phyloP scores from a whole-genome alignment of 2,329 filamentous ascomycete genomes.

The Penicillium fuscoglaucum region DNA sequence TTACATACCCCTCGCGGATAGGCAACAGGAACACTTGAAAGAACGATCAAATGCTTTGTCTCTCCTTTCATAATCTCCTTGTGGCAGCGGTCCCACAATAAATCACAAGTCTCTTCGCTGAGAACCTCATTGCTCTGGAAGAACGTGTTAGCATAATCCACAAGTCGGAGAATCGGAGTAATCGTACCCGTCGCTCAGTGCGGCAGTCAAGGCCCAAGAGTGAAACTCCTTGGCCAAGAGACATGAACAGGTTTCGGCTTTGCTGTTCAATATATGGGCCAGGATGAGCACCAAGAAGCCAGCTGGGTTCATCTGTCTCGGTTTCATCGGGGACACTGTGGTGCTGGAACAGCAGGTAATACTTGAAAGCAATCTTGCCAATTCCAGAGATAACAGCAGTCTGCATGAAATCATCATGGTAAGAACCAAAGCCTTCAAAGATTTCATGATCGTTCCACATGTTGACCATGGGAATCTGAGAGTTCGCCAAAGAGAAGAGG shows the following conservation, averaged over 20 bases:
- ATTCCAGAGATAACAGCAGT: slow-evolving; percentile 86
- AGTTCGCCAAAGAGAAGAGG: slow-evolving; percentile 85
- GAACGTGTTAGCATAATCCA: slow-evolving; percentile 23
- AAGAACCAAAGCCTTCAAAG: slow-evolving; percentile 90
- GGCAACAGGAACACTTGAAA: slow-evolving; percentile 80
- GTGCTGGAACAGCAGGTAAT: slow-evolving; percentile 98
- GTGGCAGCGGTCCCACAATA: slow-evolving; percentile 82
- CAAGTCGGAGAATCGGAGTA: neutral
- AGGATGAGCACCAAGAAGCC: slow-evolving; percentile 75
- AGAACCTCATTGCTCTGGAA: slow-evolving; percentile 70
- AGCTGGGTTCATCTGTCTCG: slow-evolving; percentile 81
- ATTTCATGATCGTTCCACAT: slow-evolving; percentile 96
- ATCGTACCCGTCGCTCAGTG: slow-evolving; percentile 72
- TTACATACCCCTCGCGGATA: slow-evolving; percentile 71
- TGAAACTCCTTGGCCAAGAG: slow-evolving; percentile 73
- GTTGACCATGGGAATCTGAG: slow-evolving; percentile 97
- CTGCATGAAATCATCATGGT: slow-evolving; percentile 87
- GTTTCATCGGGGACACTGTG: slow-evolving; percentile 82
- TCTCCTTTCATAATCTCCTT: slow-evolving; percentile 78
- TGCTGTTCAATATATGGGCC: slow-evolving; percentile 89
- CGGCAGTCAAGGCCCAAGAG: slow-evolving; percentile 88
- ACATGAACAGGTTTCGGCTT: slow-evolving; percentile 84
- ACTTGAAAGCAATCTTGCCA: slow-evolving; percentile 92
- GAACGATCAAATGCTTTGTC: slow-evolving; percentile 84
- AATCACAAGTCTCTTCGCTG: slow-evolving; percentile 76